Percentiles rank a stretch among this genome's conserved stretches.
Evolutionary conservation across 257 asterid genomes (phyloP).

Genomic region (Eustoma russellianum): DNA sequence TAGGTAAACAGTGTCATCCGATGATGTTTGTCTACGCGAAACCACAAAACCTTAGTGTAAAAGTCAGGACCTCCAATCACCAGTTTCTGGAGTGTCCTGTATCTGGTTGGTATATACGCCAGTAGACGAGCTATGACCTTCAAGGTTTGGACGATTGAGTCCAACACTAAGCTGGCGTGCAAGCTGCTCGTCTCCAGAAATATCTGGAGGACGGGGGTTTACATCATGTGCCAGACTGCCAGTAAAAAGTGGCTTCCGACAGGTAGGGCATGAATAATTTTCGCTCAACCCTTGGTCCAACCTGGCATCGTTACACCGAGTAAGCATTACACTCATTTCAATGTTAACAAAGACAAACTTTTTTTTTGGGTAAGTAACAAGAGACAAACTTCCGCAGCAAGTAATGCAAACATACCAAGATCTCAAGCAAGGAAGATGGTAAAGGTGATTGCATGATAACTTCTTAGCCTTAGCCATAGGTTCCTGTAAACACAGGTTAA

Average conservation of each 20-base stretch:
- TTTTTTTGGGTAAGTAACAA: background rate
- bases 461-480: conserved; percentile 97
- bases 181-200: conserved; percentile 80
- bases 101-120: conserved; percentile 53
- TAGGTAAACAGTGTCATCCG: too few relatives aligned
- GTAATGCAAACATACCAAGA: conserved; percentile 51
- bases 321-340: conserved; percentile 11
- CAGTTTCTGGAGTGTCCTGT: conserved; percentile 41
- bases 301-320: conserved; percentile 35
- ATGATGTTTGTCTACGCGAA: too few relatives aligned
- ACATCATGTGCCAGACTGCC: conserved; percentile 43
- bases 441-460: conserved; percentile 83
- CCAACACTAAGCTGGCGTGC: conserved; percentile 80
- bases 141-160: conserved; percentile 56
- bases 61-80: conserved; percentile 23
- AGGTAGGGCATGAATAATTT: conserved; percentile 92
- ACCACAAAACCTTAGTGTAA: background rate
- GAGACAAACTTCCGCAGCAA: background rate
- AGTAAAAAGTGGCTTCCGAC: conserved; percentile 81
- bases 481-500: conserved; percentile 45
- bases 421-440: conserved; percentile 91
- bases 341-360: background rate
- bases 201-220: conserved; percentile 37
- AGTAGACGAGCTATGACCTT: conserved; percentile 48
- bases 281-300: conserved; percentile 82